Conservation (phyloP, 257 asterid genomes). For the Penstemon barbatus region DNA sequence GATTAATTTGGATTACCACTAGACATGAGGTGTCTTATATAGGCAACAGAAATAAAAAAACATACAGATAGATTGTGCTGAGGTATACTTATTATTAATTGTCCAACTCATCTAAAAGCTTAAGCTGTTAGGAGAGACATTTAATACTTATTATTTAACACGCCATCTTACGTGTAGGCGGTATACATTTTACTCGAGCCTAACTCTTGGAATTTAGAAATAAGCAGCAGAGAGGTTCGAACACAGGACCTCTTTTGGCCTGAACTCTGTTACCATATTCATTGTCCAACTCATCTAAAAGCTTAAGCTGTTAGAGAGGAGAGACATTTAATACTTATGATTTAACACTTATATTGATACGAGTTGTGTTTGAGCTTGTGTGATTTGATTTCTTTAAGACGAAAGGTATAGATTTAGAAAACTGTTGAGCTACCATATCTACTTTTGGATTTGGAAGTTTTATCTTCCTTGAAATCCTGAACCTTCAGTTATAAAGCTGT, state of each 20-base stretch:
- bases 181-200: no score
- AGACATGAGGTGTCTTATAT: slow-evolving; percentile 15
- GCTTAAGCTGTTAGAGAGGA: no score
- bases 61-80: neutral
- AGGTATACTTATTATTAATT: neutral
- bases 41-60: slow-evolving; percentile 4
- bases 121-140: no score
- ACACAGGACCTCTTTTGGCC: no score
- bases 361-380: neutral
- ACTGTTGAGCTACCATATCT: neutral
- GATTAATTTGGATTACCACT: slow-evolving; percentile 19
- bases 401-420: neutral
- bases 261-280: no score
- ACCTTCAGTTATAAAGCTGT: neutral
- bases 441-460: slow-evolving; percentile 2
- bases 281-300: no score
- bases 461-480: slow-evolving; percentile 6
- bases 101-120: no score
- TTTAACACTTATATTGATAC: no score
- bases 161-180: no score
- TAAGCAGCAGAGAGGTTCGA: no score
- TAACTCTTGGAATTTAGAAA: no score
- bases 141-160: no score
- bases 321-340: neutral
- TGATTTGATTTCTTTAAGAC: neutral